phyloP scores from a whole-genome alignment of 2,329 filamentous ascomycete genomes.

The Ceratocystis cubensis region DNA sequence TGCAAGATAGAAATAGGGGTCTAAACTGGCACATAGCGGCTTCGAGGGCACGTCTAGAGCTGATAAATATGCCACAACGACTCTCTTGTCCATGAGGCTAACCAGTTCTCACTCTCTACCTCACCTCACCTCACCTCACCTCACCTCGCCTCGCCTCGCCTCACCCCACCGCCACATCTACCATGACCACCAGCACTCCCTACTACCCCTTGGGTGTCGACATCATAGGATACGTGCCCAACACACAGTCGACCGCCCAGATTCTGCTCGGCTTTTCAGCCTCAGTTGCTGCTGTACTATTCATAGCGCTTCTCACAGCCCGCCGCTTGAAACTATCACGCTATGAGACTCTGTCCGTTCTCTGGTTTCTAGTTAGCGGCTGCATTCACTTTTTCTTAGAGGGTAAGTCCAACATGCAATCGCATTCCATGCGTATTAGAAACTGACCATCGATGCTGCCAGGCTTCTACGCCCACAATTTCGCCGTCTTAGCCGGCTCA shows the following conservation, averaged over 20 bases:
- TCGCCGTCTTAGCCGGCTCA: slow-evolving; percentile 30
- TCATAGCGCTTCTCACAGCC: slow-evolving; percentile 41
- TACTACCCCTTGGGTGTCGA: slow-evolving; percentile 57
- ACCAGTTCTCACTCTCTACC: neutral
- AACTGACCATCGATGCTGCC: slow-evolving; percentile 19
- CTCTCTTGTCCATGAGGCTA: neutral
- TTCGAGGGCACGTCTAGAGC: too few relatives aligned
- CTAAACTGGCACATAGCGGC: neutral
- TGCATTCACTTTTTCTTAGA: slow-evolving; percentile 36
- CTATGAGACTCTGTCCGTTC: slow-evolving; percentile 45
- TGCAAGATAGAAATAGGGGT: too few relatives aligned
- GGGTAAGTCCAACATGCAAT: slow-evolving; percentile 24
- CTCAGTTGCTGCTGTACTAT: slow-evolving; percentile 45
- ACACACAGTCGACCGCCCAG: slow-evolving; percentile 46
- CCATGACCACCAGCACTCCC: slow-evolving; percentile 38
- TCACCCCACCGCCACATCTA: neutral
- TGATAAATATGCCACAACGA: neutral
- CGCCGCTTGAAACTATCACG: slow-evolving; percentile 42
- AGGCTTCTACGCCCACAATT: slow-evolving; percentile 40
- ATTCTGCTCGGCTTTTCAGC: slow-evolving; percentile 49
- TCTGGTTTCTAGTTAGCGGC: slow-evolving; percentile 67
- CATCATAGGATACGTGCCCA: slow-evolving; percentile 53
- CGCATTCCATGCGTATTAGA: neutral
- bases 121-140: neutral
- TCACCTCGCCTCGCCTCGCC: neutral